Conservation (phyloP, 73 alveolate genomes). For the Paramecium primaurelia region DNA sequence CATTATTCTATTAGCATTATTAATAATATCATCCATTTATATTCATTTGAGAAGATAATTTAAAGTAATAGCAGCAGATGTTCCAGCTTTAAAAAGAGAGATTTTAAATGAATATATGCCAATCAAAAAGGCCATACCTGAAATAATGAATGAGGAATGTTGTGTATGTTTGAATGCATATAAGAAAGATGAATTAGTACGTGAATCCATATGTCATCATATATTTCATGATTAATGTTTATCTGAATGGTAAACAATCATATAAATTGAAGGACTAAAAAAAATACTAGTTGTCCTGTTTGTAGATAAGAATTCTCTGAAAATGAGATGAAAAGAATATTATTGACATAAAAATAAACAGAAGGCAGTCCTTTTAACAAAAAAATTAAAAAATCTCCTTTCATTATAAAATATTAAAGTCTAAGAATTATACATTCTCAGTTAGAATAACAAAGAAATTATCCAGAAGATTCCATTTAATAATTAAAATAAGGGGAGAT, state of each 20-base stretch:
- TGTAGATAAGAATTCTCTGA: not conserved
- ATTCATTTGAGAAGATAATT: not conserved
- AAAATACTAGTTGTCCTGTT: not conserved
- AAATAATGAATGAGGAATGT: not conserved
- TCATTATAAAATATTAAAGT: not conserved
- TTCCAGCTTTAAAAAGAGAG: not conserved
- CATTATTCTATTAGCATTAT: not conserved
- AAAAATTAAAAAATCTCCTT: not conserved
- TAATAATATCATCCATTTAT: not conserved
- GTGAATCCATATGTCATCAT: not conserved
- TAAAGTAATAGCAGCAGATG: not conserved
- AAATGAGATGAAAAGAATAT: not conserved
- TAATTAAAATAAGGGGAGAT: not conserved
- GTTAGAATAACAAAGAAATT: not conserved
- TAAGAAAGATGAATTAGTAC: not conserved
- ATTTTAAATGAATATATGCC: not conserved
- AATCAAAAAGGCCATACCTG: not conserved
- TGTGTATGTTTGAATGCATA: not conserved
- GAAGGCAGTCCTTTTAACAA: not conserved
- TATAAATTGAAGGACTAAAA: not conserved
- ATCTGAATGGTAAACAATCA: not conserved
- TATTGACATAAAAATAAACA: not conserved
- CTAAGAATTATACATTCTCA: not conserved
- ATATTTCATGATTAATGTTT: not conserved
- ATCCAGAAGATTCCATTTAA: not conserved